Base-by-base conservation (phyloP, 805 yeast genomes). In the baker's yeast (Saccharomyces cerevisiae) region DNA sequence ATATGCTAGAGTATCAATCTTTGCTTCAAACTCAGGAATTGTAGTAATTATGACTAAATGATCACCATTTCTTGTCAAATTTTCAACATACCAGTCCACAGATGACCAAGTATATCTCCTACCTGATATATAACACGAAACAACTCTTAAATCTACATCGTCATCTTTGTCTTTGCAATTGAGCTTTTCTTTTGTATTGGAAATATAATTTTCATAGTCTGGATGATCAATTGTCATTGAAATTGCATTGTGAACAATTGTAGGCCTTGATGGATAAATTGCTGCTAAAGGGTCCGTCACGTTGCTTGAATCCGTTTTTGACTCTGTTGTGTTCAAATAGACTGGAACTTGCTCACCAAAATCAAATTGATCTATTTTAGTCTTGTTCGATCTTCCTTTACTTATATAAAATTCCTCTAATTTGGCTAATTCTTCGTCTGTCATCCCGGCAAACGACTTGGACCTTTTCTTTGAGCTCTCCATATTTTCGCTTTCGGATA, bases 41-140 rank as follows among this genome's bases (percentile, higher is more conserved):
- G 84, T 73, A 0, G 88, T 75, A 8, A 80, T 79, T 21, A 85
- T 78, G 11, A 84, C 78, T 21, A 85, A 67, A 11, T 82, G 77
- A 64, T 85, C 91, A 13, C 89, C 89, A 61, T 83, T 77, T 62
- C 76, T 80, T 21, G 82, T 70, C 30, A 81, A 71, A 41, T 76
- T 73, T 53, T 76, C 76, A 58, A 83, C 74, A 36, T 81, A 76
- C 88, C 89, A 85, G 65, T 85, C 90, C 8, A 83, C 71, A 2
- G 88, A 80, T 1, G 85, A 86, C 91, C 91, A 85, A 0, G 90
- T 84, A 68, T 83, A 89, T 51, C 74, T 74, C 55, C 89, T 72
- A 4, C 86, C 90, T 53, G 82, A 76, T 26, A 85, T 73, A 64
- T 83, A 84, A 47, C 85, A 82, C 65, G 81, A 68, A 10, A 85